Conservation (phyloP, 352 stramenopile species). For the Achlya hypogyna region DNA sequence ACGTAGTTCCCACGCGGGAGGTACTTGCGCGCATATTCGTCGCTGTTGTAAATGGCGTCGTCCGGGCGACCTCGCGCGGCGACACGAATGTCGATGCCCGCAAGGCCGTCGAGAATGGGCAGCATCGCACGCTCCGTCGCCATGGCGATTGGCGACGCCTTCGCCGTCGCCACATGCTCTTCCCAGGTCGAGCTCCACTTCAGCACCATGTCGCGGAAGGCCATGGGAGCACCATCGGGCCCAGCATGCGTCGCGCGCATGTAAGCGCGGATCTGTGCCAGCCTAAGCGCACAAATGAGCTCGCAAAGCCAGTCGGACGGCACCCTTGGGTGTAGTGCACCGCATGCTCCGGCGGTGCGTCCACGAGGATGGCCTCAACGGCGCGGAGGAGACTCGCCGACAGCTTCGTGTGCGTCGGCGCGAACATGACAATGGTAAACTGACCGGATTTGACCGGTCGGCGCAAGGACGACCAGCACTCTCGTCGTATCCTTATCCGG, state of each 20-base stretch:
- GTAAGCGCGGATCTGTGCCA: conserved; percentile 20
- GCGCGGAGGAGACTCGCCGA: conserved; percentile 28
- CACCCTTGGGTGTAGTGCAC: conserved; percentile 41
- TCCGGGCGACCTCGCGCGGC: conserved; percentile 51
- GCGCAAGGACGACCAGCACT: too few relatives aligned
- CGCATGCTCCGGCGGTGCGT: conserved; percentile 20
- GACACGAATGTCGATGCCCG: conserved; percentile 52
- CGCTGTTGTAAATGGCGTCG: conserved; percentile 58
- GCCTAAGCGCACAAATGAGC: conserved; percentile 28
- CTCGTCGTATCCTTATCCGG: too few relatives aligned
- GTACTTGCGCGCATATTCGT: conserved; percentile 51
- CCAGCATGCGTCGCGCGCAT: neutral
- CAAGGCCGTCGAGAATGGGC: conserved; percentile 29
- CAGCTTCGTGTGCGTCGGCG: conserved; percentile 30
- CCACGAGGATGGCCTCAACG: conserved; percentile 17
- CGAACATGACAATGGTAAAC: conserved; percentile 35
- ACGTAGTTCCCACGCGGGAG: conserved; percentile 71
- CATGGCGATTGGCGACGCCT: conserved; percentile 27
- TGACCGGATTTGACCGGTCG: too few relatives aligned
- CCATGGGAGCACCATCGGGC: neutral
- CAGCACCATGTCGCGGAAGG: conserved; percentile 8
- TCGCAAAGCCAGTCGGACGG: conserved; percentile 13
- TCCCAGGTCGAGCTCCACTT: conserved; percentile 26
- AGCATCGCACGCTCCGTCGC: conserved; percentile 34
- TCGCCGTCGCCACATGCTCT: conserved; percentile 33